Evolutionary conservation across 192 early-diverging fungal genomes (phyloP).

Genomic region (Coemansia pectinata): DNA sequence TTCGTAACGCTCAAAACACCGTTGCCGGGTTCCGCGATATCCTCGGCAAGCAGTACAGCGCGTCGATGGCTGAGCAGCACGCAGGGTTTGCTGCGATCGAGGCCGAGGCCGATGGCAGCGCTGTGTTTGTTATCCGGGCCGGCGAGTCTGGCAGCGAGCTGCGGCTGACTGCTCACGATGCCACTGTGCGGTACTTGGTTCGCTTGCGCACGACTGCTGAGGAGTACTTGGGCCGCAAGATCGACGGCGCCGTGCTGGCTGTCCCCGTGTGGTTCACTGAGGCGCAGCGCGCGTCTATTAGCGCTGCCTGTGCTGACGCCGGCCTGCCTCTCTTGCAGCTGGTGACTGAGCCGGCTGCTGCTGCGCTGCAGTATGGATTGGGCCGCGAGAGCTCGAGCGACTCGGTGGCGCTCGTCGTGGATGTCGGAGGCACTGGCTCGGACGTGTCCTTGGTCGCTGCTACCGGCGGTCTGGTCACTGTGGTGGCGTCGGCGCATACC

Average conservation of each 20-base stretch:
- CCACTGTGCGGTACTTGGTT: conserved; percentile 77
- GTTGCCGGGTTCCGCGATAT: conserved; percentile 84
- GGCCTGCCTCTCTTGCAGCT: conserved; percentile 81
- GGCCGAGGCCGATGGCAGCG: conserved; percentile 57
- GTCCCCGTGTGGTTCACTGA: conserved; percentile 84
- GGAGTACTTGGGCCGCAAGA: conserved; percentile 75
- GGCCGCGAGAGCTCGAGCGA: conserved; percentile 65
- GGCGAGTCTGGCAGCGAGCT: conserved; percentile 55
- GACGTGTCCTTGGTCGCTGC: conserved; percentile 78
- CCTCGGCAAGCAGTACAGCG: conserved; percentile 61
- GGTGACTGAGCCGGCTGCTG: conserved; percentile 88
- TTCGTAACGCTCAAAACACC: conserved; percentile 90
- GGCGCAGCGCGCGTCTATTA: conserved; percentile 67
- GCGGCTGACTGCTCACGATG: conserved; percentile 70
- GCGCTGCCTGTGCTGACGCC: conserved; percentile 67
- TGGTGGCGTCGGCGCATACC: conserved; percentile 77
- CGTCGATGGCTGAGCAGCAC: conserved; percentile 38
- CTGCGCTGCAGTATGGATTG: conserved; percentile 81
- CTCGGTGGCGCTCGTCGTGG: conserved; percentile 79
- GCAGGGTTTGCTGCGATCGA: conserved; percentile 58
- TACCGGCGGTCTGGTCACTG: conserved; percentile 81
- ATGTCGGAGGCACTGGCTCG: conserved; percentile 84
- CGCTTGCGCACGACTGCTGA: conserved; percentile 87
- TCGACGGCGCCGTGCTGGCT: conserved; percentile 83
- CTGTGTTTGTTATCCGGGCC: conserved; percentile 65